Conservation (phyloP, 768 basidiomycete genomes). For the Hygrocybe coccinea region DNA sequence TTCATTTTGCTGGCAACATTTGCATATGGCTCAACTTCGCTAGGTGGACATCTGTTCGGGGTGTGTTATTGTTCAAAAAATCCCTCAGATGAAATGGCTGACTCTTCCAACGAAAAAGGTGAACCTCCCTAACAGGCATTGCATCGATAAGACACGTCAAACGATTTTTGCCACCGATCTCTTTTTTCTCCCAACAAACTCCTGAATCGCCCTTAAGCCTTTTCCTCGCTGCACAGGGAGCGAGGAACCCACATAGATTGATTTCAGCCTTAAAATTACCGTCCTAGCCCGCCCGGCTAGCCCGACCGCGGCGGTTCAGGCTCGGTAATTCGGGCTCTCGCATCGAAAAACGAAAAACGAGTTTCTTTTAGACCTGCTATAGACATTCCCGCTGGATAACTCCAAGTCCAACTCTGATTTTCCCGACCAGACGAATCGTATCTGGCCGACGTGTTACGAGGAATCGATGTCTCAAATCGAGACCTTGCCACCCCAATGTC, state of each 20-base stretch:
- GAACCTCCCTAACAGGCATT: conserved; percentile 70
- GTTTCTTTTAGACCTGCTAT: not conserved
- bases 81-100: conserved; percentile 9
- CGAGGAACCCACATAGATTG: conserved; percentile 49
- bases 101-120: conserved; percentile 39
- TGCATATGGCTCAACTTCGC: conserved; percentile 2
- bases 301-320: conserved; percentile 75
- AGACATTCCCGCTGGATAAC: not conserved
- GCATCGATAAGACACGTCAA: not conserved
- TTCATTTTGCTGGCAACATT: conserved; percentile 4
- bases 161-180: conserved; percentile 6
- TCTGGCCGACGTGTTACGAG: conserved; percentile 5
- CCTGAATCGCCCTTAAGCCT: conserved; percentile 40
- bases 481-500: conserved; percentile 37
- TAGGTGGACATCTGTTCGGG: conserved; percentile 79
- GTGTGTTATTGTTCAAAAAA: conserved; percentile 38
- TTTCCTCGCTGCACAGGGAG: conserved; percentile 66
- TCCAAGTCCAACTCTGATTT: not conserved
- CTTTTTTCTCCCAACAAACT: conserved; percentile 14
- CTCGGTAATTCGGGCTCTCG: conserved; percentile 55
- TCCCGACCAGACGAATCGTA: not conserved
- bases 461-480: conserved; percentile 56
- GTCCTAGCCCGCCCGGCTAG: conserved; percentile 46
- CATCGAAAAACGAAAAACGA: not conserved
- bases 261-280: conserved; percentile 45